phyloP scores from a whole-genome alignment of 169 alveolate species.

The Plasmodium berghei region DNA sequence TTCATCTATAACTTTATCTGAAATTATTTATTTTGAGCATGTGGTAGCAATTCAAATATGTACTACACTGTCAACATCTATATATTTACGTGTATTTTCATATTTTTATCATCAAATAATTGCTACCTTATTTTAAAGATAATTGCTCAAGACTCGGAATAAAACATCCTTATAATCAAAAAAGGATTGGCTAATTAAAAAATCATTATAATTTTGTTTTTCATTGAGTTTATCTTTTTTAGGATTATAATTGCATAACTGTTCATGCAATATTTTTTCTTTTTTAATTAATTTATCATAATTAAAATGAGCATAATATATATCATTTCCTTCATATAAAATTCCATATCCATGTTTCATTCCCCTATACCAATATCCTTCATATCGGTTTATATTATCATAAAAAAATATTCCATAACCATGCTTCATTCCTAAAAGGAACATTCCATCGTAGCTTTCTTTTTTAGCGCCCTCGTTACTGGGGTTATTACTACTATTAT shows the following conservation, averaged over 20 bases:
- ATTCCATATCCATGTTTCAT: constrained; percentile 75
- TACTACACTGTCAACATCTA: background rate
- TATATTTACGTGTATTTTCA: background rate
- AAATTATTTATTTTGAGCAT: no score
- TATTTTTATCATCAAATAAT: no score
- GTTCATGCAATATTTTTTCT: constrained; percentile 40
- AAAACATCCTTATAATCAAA: constrained; percentile 33
- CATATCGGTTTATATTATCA: constrained; percentile 65
- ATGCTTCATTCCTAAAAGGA: constrained; percentile 72
- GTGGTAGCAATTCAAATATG: no score
- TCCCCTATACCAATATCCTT: constrained; percentile 72
- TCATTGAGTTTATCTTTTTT: constrained; percentile 14
- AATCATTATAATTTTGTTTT: constrained; percentile 11
- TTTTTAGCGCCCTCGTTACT: background rate
- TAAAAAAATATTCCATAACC: constrained; percentile 72
- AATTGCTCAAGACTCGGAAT: constrained; percentile 23
- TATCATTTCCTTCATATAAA: constrained; percentile 68
- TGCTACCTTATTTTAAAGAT: constrained; percentile 13
- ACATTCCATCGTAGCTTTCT: constrained; percentile 74
- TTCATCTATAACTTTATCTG: no score
- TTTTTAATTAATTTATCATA: constrained; percentile 66
- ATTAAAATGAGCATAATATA: constrained; percentile 64
- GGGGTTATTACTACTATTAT: background rate
- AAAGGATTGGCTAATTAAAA: constrained; percentile 69
- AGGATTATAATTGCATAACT: constrained; percentile 45